Percentiles rank a stretch among this genome's conserved stretches.
Conservation (phyloP, 495 filamentous ascomycete species). For the Neurospora hispaniola region DNA sequence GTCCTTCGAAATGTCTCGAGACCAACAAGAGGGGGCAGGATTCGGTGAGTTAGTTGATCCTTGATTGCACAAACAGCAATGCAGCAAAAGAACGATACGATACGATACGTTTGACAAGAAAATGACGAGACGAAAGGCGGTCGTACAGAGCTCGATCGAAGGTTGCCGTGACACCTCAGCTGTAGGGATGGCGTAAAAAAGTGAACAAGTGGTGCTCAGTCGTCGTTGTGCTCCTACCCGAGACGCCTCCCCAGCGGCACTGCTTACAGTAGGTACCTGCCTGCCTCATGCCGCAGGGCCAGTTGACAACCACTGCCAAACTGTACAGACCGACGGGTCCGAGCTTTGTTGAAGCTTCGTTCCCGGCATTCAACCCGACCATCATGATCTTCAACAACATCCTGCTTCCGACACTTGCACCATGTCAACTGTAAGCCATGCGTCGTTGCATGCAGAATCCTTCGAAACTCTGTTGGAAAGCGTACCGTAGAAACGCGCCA, state of each 20-base stretch:
- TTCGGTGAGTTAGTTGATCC: not conserved
- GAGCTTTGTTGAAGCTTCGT: not conserved
- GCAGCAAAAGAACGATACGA: not conserved
- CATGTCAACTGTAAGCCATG: not conserved
- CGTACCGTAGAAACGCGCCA: too few relatives aligned
- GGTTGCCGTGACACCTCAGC: not conserved
- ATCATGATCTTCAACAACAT: not conserved
- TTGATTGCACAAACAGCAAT: not conserved
- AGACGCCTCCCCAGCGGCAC: not conserved
- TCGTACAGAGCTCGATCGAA: not conserved
- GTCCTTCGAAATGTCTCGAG: not conserved
- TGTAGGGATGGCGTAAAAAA: not conserved
- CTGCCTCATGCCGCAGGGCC: not conserved
- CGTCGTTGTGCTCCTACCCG: not conserved
- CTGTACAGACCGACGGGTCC: not conserved
- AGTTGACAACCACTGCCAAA: not conserved
- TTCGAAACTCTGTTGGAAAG: not conserved
- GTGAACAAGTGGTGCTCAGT: not conserved
- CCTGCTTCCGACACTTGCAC: not conserved
- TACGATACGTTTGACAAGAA: not conserved
- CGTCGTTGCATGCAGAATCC: too few relatives aligned
- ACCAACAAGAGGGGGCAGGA: not conserved
- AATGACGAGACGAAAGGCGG: not conserved
- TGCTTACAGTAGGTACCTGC: too few relatives aligned
- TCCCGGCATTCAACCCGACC: not conserved